Conservation (phyloP, 768 basidiomycete genomes). For the Trametes elegans region DNA sequence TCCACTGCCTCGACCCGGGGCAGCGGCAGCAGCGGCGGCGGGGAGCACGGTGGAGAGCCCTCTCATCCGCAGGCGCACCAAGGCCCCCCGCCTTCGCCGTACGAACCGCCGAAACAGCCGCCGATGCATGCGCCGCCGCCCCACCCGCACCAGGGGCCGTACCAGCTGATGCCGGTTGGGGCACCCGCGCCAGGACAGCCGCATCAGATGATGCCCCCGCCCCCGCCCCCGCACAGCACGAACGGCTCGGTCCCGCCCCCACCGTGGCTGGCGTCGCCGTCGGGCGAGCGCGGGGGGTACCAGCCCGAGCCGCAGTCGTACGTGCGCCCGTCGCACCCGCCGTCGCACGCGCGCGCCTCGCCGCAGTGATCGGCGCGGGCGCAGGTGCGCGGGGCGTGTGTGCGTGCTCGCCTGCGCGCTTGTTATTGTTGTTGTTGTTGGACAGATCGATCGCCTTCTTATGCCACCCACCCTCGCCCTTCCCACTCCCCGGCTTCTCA, state of each 20-base stretch:
- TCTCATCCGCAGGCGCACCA: constrained; percentile 13
- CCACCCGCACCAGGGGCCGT: constrained; percentile 18
- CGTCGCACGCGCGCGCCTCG: constrained; percentile 37
- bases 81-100: constrained; percentile 13
- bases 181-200: constrained; percentile 6
- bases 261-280: constrained; percentile 22
- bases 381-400: too few species aligned
- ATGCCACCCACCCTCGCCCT: too few species aligned
- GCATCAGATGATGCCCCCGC: constrained; percentile 26
- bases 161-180: constrained; percentile 24
- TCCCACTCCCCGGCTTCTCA: too few species aligned
- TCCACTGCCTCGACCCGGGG: constrained; percentile 37
- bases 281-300: constrained; percentile 12
- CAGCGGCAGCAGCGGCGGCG: neutral
- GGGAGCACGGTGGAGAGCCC: constrained; percentile 14
- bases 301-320: constrained; percentile 43
- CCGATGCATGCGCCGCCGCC: constrained; percentile 13
- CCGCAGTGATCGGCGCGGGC: constrained; percentile 27
- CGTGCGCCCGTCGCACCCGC: constrained; percentile 42
- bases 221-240: constrained; percentile 18
- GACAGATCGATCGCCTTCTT: neutral
- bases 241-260: constrained; percentile 22
- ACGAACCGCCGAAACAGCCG: constrained; percentile 20
- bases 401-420: too few species aligned
- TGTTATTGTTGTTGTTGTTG: neutral